Base-by-base conservation (phyloP, 2,329 filamentous ascomycete genomes). In the Rachicladosporium sp. region DNA sequence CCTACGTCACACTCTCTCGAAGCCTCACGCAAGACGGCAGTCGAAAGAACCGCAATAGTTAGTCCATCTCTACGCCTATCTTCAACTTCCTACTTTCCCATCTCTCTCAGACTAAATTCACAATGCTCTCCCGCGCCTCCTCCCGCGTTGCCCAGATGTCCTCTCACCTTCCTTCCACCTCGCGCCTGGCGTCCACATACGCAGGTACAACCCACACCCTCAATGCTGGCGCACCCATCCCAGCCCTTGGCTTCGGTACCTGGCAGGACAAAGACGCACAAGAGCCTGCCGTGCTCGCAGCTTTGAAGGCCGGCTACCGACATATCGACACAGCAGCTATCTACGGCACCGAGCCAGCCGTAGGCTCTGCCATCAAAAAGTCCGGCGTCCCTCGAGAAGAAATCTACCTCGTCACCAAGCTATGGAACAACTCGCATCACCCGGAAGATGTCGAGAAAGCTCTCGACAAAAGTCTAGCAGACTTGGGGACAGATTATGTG, bases 351-450 rank as follows among this genome's bases (percentile, higher is more conserved):
- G 50, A 53, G 38, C 35, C 38, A n/a, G 49, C 53, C 31, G 50
- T 54, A 10, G 51, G 51, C 6, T 27, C 42, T 13, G 46, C 48
- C 3, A 49, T 53, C 43, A 42, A 39, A 9, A 46, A 45, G n/a
- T 38, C 47, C 3, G 45, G 45, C 2, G 37, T 55, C 3, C 27
- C 46, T 6, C 43, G 53, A n/a, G 32, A 36, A 8, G 50, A 56
- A 1, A 50, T 50, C 40, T 56, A 55, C 43, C 41, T 54, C 12
- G 76, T 73, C 11, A 70, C 68, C 43, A 78, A 78, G 58, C 61
- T 77, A 9, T 78, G 72, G 73, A 74, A 74, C 56, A 73, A 64
- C 9, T 60, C 69, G 31, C 71, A 74, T 43, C 52, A 46, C 31
- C 48, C 51, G 4, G 43, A 49, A 6, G 41, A 48, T 11, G 54